Base-by-base conservation (phyloP, 2,329 filamentous ascomycete genomes). In the Microthyrium microscopicum region DNA sequence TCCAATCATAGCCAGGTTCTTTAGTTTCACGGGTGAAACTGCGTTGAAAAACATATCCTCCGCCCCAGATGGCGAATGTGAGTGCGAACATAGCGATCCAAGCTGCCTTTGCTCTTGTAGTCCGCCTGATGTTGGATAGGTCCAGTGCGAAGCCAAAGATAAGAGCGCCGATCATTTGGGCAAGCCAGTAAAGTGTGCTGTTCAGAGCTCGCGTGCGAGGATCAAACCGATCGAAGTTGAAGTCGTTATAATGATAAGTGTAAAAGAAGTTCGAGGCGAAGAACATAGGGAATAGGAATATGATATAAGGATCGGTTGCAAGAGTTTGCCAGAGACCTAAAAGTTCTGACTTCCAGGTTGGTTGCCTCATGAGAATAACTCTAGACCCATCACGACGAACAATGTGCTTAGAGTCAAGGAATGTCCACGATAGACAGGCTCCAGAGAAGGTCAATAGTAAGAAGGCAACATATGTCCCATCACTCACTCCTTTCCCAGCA, bases 291-390 rank as follows among this genome's bases (percentile, higher is more conserved):
- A 84, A 89, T 19, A 87, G 65, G 13, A 76, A 54, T 35, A 85
- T 41, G 45, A 89, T 76, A 57, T 76, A 85, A 5, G 72, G 72
- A 44, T 89, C 77, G 20, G 64, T 64, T 33, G 59, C 57, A 36
- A 92, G 57, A 1, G 78, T 82, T 52, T 89, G 68, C 53, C 66
- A 77, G 3, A 93, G 69, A 35, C 84, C 84, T 13, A 68, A 42
- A 40, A 92, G 55, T 56, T 93, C 84, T 3, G 78, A 75, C 47
- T 71, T 70, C 79, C 80, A 91, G 33, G 78, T 80, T 3, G 84
- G 84, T 55, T 91, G 79, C 62, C 89, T 87, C 78, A 87, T 91
- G 41, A 85, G 57, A 41, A 92, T 83, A 49, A 92, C 73, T 38
- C 72, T 59, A 37, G 77, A 77, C 38, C 82, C 81, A 50, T 93